Evolutionary conservation across 257 asterid species (phyloP).

Genomic region (Nicotiana benthamiana): DNA sequence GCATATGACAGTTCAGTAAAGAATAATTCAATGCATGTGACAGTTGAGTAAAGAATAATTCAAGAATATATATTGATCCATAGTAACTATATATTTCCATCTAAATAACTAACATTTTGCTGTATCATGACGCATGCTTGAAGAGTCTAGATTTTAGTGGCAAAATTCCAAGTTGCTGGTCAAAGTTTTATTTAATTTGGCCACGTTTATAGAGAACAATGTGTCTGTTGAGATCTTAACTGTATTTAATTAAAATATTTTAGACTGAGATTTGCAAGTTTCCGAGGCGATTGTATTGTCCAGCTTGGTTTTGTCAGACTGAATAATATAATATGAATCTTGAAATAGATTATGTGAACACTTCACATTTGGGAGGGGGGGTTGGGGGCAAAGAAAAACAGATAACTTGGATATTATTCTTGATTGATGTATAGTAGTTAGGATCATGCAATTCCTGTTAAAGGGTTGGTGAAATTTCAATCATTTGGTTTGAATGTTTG

Average conservation of each 20-base stretch:
- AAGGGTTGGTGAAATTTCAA: conserved; percentile 47
- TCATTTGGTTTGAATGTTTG: conserved; percentile 44
- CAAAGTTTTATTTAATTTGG: background rate
- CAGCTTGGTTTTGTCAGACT: background rate
- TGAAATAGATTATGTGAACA: background rate
- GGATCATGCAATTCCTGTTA: conserved; percentile 47
- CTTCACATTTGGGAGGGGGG: background rate
- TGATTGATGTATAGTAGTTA: conserved; percentile 9
- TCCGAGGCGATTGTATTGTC: conserved; percentile 1
- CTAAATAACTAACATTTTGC: background rate
- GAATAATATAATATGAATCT: background rate
- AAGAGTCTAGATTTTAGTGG: background rate
- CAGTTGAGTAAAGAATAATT: background rate
- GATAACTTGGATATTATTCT: background rate
- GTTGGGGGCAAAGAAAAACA: background rate
- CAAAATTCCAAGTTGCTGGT: background rate
- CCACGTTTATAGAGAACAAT: background rate
- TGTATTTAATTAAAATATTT: background rate
- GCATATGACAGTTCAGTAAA: no score
- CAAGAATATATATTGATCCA: background rate
- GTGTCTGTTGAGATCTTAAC: background rate
- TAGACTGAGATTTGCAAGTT: background rate
- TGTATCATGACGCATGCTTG: background rate
- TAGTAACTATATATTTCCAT: background rate
- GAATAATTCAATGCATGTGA: background rate